phyloP scores from a whole-genome alignment of 257 asterid genomes.

The Echium plantagineum region DNA sequence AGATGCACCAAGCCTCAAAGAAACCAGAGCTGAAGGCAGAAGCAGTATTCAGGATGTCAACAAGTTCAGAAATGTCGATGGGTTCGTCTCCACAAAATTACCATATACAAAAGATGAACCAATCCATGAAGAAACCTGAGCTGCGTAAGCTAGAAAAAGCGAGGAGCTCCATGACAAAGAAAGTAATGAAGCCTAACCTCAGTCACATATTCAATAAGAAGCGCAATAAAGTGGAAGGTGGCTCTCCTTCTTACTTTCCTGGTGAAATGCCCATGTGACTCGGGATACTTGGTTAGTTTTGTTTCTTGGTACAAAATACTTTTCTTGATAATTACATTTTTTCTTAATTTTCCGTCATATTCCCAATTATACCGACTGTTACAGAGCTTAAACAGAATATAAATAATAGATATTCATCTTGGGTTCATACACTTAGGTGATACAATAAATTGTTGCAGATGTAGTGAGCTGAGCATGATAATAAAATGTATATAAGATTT shows the following conservation, averaged over 20 bases:
- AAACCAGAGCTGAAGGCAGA: slow-evolving; percentile 36
- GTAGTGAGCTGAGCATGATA: no score
- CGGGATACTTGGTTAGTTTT: no score
- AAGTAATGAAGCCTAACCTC: slow-evolving; percentile 43
- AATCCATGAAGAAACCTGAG: slow-evolving; percentile 19
- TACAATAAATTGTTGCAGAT: no score
- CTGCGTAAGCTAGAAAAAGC: slow-evolving; percentile 37
- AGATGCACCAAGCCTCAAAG: slow-evolving; percentile 24
- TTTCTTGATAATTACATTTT: not conserved
- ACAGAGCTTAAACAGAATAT: not conserved
- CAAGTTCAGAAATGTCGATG: slow-evolving; percentile 37
- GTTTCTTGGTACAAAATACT: not conserved
- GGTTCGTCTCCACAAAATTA: slow-evolving; percentile 31
- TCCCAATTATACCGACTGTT: not conserved
- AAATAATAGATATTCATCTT: no score
- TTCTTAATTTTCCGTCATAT: not conserved
- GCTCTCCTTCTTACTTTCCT: slow-evolving; percentile 57
- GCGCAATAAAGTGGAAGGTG: slow-evolving; percentile 53
- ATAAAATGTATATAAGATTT: no score
- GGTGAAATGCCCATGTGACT: slow-evolving; percentile 53
- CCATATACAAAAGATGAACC: slow-evolving; percentile 25
- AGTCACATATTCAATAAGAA: slow-evolving; percentile 50
- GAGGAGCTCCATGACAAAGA: slow-evolving; percentile 45
- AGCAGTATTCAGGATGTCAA: slow-evolving; percentile 50
- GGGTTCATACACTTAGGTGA: no score